These are phyloP conservation scores for Penicillium frequentans DNA, from an alignment of 2,329 filamentous ascomycete genomes.

Conservation along the genomic window DNA sequence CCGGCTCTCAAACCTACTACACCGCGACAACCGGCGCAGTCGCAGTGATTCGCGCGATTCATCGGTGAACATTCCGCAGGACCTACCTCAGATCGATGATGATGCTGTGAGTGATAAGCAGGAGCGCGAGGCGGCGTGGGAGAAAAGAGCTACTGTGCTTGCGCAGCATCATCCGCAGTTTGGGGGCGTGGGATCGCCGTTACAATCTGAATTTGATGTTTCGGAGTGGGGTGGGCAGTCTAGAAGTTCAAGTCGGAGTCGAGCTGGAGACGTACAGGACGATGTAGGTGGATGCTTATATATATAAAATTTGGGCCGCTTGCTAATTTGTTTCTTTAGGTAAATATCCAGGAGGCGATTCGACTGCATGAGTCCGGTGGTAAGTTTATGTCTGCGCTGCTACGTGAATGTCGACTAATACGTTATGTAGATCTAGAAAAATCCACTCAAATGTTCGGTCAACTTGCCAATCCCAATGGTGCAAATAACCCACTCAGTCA, in stretches of 20 bases:
- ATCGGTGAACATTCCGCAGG: constrained; percentile 70
- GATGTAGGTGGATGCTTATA: constrained; percentile 33
- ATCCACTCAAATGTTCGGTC: constrained; percentile 83
- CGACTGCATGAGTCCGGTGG: constrained; percentile 80
- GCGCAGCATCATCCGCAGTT: constrained; percentile 59
- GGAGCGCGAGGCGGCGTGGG: constrained; percentile 76
- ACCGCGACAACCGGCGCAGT: constrained; percentile 36
- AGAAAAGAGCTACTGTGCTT: constrained; percentile 86
- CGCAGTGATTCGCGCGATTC: constrained; percentile 31
- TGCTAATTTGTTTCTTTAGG: constrained; percentile 22
- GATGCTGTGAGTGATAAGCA: constrained; percentile 47
- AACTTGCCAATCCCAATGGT: constrained; percentile 77
- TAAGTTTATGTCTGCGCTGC: constrained; percentile 25
- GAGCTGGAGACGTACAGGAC: constrained; percentile 30
- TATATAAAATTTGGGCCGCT: constrained; percentile 5
- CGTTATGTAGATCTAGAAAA: constrained; percentile 59
- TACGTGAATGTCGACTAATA: neutral
- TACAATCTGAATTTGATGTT: constrained; percentile 14
- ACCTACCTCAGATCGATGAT: constrained; percentile 72
- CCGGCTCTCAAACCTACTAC: constrained; percentile 35
- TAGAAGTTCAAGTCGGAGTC: constrained; percentile 35
- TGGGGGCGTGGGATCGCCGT: constrained; percentile 30
- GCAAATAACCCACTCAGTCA: constrained; percentile 92
- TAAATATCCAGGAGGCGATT: constrained; percentile 92
- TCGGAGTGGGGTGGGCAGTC: constrained; percentile 11